These are phyloP conservation scores for Chenopodium album DNA, from an alignment of 148 eudicot species.

Conservation along the genomic window DNA sequence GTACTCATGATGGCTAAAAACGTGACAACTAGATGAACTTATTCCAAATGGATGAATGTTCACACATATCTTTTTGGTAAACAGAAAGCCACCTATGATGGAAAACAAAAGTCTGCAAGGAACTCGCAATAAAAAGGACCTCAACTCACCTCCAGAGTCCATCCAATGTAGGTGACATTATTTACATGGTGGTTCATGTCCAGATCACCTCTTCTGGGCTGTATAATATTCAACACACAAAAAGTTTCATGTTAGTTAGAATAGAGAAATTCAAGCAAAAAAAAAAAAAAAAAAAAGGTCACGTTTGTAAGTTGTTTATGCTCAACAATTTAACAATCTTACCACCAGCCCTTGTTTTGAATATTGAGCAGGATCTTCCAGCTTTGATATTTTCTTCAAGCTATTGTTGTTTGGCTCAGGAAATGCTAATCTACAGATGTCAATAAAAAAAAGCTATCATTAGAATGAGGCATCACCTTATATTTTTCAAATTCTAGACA, in stretches of 20 bases:
- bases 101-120: not conserved
- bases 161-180: slow-evolving; percentile 92
- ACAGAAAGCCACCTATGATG: not conserved
- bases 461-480: not conserved
- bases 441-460: not conserved
- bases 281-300: not conserved
- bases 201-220: slow-evolving; percentile 96
- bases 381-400: slow-evolving; percentile 78
- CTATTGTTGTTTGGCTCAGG: slow-evolving; percentile 86
- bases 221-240: slow-evolving; percentile 22
- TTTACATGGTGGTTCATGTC: slow-evolving; percentile 99
- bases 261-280: not conserved
- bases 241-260: slow-evolving; percentile 18
- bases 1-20: too few species aligned
- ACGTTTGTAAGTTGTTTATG: not conserved
- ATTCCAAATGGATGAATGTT: too few species aligned
- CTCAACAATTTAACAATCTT: slow-evolving; percentile 25
- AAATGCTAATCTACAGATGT: slow-evolving; percentile 65
- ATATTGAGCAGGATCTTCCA: slow-evolving; percentile 68
- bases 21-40: too few species aligned
- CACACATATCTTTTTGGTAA: not conserved
- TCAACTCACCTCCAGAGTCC: slow-evolving; percentile 83
- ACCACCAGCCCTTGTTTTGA: slow-evolving; percentile 77
- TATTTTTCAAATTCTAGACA: not conserved
- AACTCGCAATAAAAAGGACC: not conserved